Base-by-base conservation (phyloP, 1,284 basidiomycete species). In the Papiliotrema laurentii region DNA sequence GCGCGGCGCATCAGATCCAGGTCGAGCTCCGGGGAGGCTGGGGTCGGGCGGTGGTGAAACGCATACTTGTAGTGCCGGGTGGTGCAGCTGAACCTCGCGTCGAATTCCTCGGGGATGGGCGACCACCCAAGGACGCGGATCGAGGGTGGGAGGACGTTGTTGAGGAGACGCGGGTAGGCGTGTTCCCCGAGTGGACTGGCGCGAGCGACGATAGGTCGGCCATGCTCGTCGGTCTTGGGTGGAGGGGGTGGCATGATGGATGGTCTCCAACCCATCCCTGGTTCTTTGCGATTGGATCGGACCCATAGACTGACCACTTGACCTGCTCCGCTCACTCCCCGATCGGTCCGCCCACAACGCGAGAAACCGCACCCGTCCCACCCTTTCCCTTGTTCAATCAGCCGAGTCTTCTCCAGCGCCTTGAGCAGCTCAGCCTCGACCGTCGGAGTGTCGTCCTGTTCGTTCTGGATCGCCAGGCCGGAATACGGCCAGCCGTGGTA, bases 41-140 rank as follows among this genome's bases (percentile, higher is more conserved):
- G 53, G 4, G 52, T 56, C 13, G 64, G 66, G 21, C 46, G 50
- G 36, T 65, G 52, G 58, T 72, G 65, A 77, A 97, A 98, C 71
- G 97, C 94, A 75, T 98, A 99, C 71, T 97, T 97, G 83, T 98
- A 99, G 71, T 98, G 94, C 30, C 94, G 79, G 63, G 82, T 84
- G 49, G 76, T 77, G 75, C 93, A 97, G 21, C 85, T 86, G 75
- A 89, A 94, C 2, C 94, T 83, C 2, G 93, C 84, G 33, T 91
- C 91, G 71, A 98, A 98, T 30, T 75, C 69, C 5, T 80, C 66
- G 0, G 81, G 69, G n/a, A 97, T 85, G 10, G 93, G 90, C 3
- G 92, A 91, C 94, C 94, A 99, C 3, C 89, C 92, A 45, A 93
- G 79, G n/a, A 97, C 76, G 21, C 92, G 85, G 63, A 98, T 91